phyloP scores from a whole-genome alignment of 345 rosid genomes.

The Murraya koenigii region DNA sequence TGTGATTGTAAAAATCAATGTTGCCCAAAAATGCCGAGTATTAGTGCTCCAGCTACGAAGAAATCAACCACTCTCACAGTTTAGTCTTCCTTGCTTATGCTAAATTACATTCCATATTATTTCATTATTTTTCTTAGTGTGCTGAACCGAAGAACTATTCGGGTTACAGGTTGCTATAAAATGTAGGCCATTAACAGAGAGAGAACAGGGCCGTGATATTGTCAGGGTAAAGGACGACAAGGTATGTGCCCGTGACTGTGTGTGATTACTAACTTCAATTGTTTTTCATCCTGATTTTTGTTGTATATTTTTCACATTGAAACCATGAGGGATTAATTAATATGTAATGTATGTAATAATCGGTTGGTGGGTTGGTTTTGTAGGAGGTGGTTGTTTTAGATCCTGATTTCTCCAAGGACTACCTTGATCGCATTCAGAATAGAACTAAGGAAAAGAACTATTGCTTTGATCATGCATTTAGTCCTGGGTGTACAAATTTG shows the following conservation, averaged over 20 bases:
- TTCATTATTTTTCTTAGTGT: background rate
- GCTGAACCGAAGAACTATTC: background rate
- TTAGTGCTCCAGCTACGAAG: conserved; percentile 64
- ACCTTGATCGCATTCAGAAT: conserved; percentile 74
- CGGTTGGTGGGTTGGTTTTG: background rate
- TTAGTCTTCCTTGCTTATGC: conserved; percentile 7
- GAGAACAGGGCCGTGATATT: conserved; percentile 71
- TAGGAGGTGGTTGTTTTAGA: conserved; percentile 85
- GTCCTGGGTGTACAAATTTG: conserved; percentile 64
- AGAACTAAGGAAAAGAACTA: conserved; percentile 84
- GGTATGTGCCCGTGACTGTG: conserved; percentile 26
- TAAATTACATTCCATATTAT: background rate
- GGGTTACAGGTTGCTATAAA: conserved; percentile 74
- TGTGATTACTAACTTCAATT: background rate
- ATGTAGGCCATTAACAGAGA: conserved; percentile 65
- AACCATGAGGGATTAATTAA: background rate
- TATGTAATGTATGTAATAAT: background rate
- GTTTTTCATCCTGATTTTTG: background rate
- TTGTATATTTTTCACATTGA: background rate
- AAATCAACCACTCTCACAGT: conserved; percentile 68
- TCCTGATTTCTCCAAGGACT: conserved; percentile 85
- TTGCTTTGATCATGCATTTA: conserved; percentile 82
- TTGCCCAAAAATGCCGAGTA: conserved; percentile 54
- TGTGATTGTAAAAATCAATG: conserved; percentile 8
- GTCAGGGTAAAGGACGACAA: conserved; percentile 62